Evolutionary conservation across 164 flowering plant genomes (phyloP).

Genomic region (Stephania yunnanensis): DNA sequence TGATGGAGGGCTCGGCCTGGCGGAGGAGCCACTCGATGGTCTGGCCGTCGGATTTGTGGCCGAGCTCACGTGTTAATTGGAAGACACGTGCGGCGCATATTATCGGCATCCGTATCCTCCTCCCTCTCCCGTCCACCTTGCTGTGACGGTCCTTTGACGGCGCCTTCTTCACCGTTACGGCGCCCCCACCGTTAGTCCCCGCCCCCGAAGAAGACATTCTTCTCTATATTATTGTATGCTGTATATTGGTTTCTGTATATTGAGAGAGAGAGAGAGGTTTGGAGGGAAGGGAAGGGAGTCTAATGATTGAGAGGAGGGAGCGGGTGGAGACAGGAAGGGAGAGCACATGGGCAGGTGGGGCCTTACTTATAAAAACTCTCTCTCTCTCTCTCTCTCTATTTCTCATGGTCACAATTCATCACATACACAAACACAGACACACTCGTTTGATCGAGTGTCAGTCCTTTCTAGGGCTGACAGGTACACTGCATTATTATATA

Average conservation of each 20-base stretch:
- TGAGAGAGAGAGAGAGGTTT: conserved; percentile 11
- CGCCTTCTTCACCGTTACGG: conserved; percentile 10
- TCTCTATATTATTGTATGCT: background rate
- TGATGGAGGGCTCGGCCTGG: conserved; percentile 20
- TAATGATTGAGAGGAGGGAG: conserved; percentile 85
- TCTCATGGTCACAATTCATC: background rate
- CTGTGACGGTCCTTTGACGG: conserved; percentile 16
- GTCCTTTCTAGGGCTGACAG: background rate
- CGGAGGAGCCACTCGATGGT: conserved; percentile 20
- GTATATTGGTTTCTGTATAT: no score
- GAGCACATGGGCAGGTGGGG: conserved; percentile 80
- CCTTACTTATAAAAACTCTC: conserved; percentile 14
- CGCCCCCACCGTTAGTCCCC: background rate
- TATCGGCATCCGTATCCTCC: conserved; percentile 28
- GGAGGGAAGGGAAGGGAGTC: background rate
- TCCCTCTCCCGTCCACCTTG: conserved; percentile 26
- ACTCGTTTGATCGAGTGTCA: background rate
- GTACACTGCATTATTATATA: no score
- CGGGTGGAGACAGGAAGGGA: conserved; percentile 87
- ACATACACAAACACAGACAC: background rate
- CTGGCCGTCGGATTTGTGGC: conserved; percentile 29
- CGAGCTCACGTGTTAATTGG: conserved; percentile 27
- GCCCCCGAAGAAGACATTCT: background rate
- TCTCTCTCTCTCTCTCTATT: no score
- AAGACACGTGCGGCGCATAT: conserved; percentile 29